Conservation (phyloP, 306 rosid genomes). For the Rosa rugosa region DNA sequence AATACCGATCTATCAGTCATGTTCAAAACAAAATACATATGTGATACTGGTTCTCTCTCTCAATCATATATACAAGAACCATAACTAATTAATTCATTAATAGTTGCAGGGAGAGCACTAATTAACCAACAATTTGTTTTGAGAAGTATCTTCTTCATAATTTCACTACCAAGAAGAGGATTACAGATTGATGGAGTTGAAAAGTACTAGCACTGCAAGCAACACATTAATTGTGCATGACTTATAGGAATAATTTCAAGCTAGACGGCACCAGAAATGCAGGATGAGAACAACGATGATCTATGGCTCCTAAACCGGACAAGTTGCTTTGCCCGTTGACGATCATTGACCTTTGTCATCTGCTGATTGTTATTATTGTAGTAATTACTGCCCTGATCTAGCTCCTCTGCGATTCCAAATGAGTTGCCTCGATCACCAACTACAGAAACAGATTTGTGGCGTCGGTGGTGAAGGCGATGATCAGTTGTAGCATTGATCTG, state of each 20-base stretch:
- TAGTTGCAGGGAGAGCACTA: neutral
- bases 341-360: neutral
- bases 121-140: no score
- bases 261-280: neutral
- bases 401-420: slow-evolving; percentile 4
- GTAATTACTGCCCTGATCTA: neutral
- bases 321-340: slow-evolving; percentile 1
- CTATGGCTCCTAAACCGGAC: slow-evolving; percentile 20
- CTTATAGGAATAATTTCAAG: neutral
- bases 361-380: neutral
- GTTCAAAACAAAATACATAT: no score
- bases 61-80: neutral
- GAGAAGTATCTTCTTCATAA: neutral
- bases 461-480: neutral
- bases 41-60: no score
- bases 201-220: neutral
- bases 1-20: neutral
- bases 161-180: neutral
- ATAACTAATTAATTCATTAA: no score
- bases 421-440: neutral
- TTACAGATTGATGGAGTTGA: neutral
- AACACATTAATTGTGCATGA: neutral
- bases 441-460: slow-evolving; percentile 14
- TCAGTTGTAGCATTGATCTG: neutral
- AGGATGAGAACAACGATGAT: slow-evolving; percentile 18